A percentile compares a stretch with the other conserved stretches of the same genome.
Conservation (phyloP, 2,329 filamentous ascomycete genomes). For the Botrytis porri region DNA sequence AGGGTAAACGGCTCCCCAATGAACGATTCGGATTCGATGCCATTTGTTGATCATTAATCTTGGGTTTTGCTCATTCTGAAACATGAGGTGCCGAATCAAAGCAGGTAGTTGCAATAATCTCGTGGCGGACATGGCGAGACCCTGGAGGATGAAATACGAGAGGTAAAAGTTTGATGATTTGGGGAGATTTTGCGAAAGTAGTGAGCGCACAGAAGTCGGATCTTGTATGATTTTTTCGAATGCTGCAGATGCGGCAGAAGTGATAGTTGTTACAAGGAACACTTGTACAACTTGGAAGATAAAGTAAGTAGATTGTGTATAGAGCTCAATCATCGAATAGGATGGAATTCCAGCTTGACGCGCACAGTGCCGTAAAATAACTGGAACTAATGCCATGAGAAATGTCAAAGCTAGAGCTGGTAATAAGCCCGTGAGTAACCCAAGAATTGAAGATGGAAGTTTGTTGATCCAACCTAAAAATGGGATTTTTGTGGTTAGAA, state of each 20-base stretch:
- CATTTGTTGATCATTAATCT: conserved; percentile 58
- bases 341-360: conserved; percentile 58
- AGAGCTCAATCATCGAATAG: conserved; percentile 57
- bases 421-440: conserved; percentile 60
- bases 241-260: conserved; percentile 58
- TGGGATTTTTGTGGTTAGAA: conserved; percentile 48
- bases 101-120: conserved; percentile 58
- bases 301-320: conserved; percentile 63
- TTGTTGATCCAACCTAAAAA: conserved; percentile 58
- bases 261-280: conserved; percentile 64
- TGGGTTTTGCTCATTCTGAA: conserved; percentile 59
- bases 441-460: conserved; percentile 53
- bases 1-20: conserved; percentile 59
- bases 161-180: conserved; percentile 66
- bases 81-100: conserved; percentile 54
- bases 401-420: conserved; percentile 58
- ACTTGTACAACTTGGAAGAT: conserved; percentile 63
- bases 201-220: conserved; percentile 46
- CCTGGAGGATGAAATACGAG: conserved; percentile 65
- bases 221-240: conserved; percentile 50
- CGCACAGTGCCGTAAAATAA: conserved; percentile 59
- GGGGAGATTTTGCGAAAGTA: conserved; percentile 58
- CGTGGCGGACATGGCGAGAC: conserved; percentile 58
- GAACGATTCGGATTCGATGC: conserved; percentile 50
- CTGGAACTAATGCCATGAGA: conserved; percentile 59